Base-by-base conservation (phyloP, 2,329 filamentous ascomycete genomes). In the Didymella arachidicola region DNA sequence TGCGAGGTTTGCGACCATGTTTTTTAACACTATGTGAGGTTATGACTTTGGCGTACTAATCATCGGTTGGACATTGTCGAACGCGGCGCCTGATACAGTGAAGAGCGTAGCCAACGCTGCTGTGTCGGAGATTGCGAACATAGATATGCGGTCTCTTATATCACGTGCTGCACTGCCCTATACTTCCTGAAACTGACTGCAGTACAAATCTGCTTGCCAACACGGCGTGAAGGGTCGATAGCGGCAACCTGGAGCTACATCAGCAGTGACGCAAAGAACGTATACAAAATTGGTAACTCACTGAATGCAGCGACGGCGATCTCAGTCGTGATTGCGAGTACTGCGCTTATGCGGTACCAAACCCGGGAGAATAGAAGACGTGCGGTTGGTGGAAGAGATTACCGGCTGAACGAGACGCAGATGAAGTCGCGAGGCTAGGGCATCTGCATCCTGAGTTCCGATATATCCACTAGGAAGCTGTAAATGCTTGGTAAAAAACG, bases 221-320 rank as follows among this genome's bases (percentile, higher is more conserved):
- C 16, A 30, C 7, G n/a, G n/a, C 16, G 4, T 30, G 12, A 6
- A 49, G 46, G 46, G 7, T 49, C 46, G 18, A 49, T 49, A 2
- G 46, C 30, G 10, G 46, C 46, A n/a, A 49, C 46, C 1, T 49
- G 46, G 46, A 49, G 46, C 25, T 49, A 49, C 46, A 30, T 49
- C 34, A 49, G 32, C 22, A 49, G 30, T 5, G 46, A 49, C 22
- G 46, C 46, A 5, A 19, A 22, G 16, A 49, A 39, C 22, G 46
- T 34, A 3, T 49, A 49, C 12, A 49, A 7, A 12, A 49, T 49
- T 19, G 46, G 46, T 16, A 49, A 49, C 12, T 29, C 46, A 2
- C 7, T 49, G 25, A 49, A 49, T 16, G 41, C 46, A 7, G 34
- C 46, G 10, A 49, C 46, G 10, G 46, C 46, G 7, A 2, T 49